phyloP scores from a whole-genome alignment of 192 early-diverging fungal species.

The Backusella circina region DNA sequence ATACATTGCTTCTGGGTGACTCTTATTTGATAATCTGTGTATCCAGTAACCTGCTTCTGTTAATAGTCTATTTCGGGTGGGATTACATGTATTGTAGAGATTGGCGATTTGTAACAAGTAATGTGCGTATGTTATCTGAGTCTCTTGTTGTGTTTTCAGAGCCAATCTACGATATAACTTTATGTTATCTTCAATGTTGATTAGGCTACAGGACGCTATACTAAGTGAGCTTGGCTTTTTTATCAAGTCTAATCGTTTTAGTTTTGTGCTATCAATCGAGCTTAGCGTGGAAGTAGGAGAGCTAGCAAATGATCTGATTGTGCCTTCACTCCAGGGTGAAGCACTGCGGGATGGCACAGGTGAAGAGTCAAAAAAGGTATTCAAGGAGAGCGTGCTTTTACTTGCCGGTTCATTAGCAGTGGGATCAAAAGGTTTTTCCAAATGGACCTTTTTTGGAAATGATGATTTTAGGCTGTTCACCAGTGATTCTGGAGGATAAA shows the following conservation, averaged over 20 bases:
- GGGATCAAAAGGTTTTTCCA: conserved; percentile 7
- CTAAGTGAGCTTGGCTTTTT: conserved; percentile 8
- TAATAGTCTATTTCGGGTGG: conserved; percentile 35
- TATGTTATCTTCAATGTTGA: conserved; percentile 30
- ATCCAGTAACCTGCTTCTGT: conserved; percentile 72
- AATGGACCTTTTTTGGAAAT: background rate
- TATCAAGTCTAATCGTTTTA: background rate
- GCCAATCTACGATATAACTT: conserved; percentile 73
- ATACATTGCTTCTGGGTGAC: conserved; percentile 68
- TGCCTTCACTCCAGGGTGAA: background rate
- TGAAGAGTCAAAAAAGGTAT: background rate
- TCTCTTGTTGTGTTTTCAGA: conserved; percentile 69
- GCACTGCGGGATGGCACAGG: background rate
- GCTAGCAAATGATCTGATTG: background rate
- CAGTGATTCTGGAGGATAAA: background rate
- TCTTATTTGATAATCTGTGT: conserved; percentile 60
- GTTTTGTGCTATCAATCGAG: background rate
- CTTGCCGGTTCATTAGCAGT: background rate
- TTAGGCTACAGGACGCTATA: conserved; percentile 24
- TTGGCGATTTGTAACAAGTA: conserved; percentile 70
- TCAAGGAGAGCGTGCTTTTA: background rate
- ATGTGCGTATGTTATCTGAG: conserved; percentile 73
- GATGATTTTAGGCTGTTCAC: background rate
- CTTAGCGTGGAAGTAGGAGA: background rate
- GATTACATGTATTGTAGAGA: conserved; percentile 24